Conservation (phyloP, 2,329 filamentous ascomycete species). For the Bipolaris oryzae region DNA sequence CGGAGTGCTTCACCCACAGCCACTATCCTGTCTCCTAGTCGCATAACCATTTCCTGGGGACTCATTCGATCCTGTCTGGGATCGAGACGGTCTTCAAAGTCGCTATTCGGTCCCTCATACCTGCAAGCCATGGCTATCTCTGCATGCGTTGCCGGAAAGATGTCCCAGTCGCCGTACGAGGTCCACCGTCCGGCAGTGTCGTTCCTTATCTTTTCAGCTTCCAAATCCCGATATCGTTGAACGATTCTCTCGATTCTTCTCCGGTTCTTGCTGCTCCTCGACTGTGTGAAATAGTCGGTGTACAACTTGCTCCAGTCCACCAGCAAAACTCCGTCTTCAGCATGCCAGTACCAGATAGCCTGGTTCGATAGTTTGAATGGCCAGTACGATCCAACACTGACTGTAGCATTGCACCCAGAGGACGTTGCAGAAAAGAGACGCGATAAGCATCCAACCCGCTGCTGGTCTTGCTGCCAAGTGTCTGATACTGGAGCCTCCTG, state of each 20-base stretch:
- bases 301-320: conserved; percentile 17
- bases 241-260: neutral
- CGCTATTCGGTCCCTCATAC: conserved; percentile 1
- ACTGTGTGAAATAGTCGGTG: conserved; percentile 10
- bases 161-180: conserved; percentile 10
- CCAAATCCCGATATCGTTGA: neutral
- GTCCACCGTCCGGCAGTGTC: neutral
- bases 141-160: neutral
- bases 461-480: conserved; percentile 4
- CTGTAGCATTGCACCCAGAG: conserved; percentile 6
- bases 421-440: neutral
- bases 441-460: neutral
- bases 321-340: conserved; percentile 8
- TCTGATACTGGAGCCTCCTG: conserved; percentile 11
- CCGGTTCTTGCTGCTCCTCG: conserved; percentile 4
- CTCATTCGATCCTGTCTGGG: neutral
- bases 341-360: conserved; percentile 14
- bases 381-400: conserved; percentile 12
- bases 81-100: neutral
- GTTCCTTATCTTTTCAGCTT: neutral
- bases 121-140: conserved; percentile 11
- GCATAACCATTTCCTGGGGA: conserved; percentile 3
- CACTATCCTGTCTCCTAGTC: neutral
- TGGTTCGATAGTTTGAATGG: conserved; percentile 11
- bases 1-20: neutral